These are phyloP conservation scores for Sphagnum magellanicum DNA, from an alignment of 228 moss, liverwort and hornwort species.

Conservation along the genomic window DNA sequence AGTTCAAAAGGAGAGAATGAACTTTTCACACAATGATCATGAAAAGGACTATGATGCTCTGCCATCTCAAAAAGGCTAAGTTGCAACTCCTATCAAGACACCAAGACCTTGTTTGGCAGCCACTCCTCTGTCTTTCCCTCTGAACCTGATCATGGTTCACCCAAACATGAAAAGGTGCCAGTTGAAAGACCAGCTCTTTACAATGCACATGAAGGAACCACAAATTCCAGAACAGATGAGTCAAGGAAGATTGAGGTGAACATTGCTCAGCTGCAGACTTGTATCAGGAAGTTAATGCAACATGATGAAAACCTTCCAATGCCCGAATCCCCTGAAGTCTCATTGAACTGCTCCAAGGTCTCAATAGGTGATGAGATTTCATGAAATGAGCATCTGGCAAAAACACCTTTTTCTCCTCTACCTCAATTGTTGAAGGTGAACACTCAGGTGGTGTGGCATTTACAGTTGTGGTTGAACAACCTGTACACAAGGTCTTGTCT, in stretches of 20 bases:
- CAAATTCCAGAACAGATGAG: conserved; percentile 1
- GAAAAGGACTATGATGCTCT: conserved; percentile 9
- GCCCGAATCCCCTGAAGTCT: conserved; percentile 11
- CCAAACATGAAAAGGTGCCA: conserved; percentile 36
- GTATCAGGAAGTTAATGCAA: conserved; percentile 28
- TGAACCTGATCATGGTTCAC: conserved; percentile 18
- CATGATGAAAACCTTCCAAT: conserved; percentile 13
- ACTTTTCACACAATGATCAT: conserved; percentile 7
- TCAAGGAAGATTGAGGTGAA: conserved; percentile 18
- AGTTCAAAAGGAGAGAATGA: conserved; percentile 1
- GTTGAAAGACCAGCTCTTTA: conserved; percentile 26
- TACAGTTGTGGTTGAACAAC: neutral
- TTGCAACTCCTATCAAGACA: conserved; percentile 25
- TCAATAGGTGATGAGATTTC: too few relatives aligned
- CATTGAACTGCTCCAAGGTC: too few relatives aligned
- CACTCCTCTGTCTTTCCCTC: conserved; percentile 9
- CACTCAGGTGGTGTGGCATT: conserved; percentile 23
- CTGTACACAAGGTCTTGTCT: too few relatives aligned
- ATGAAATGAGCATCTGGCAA: too few relatives aligned
- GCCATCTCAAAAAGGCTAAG: conserved; percentile 7
- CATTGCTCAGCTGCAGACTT: conserved; percentile 30
- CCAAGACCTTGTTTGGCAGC: conserved; percentile 18
- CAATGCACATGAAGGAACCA: neutral
- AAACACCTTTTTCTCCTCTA: neutral
- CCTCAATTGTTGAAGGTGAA: conserved; percentile 10